Evolutionary conservation across 148 eudicot genomes (phyloP), one percentile per base, ranked within the genome.

Genomic region (Polygonum maritimum): DNA sequence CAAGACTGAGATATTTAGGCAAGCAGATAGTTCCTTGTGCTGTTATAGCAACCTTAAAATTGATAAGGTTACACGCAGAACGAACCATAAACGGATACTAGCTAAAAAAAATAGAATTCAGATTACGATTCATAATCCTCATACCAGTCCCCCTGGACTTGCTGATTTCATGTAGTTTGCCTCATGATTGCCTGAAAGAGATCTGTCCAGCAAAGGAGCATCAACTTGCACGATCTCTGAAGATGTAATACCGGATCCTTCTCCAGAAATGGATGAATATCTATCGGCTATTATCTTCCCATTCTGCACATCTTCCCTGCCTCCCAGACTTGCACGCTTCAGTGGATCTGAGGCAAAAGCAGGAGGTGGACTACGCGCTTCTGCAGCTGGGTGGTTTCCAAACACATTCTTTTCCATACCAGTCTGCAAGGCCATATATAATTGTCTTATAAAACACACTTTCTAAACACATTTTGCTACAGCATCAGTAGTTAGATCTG

Each of bases 361-460:
- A 80, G 92, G 89, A 78, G 91, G 97, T 22, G 91, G 87, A 62
- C 83, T 77, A 77, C 87, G 92, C 41, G 83, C 39, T 49, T 86
- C 98, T 11, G 80, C 81, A 74, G 89, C 93, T 65, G 90, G 93
- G 85, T 90, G 89, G 75, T 88, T 92, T 54, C 98, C 98, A 69
- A 92, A 92, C 58, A 92, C 84, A 75, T 90, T 92, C 82, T 91
- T 94, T 83, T 94, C 95, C 76, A 89, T 70, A 67, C 97, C 97
- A 84, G 90, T 88, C 98, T 94, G 91, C 90, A 88, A 41, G 36
- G 49, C n/a, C 21, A 44, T 44, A 44, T 44, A 44, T 44, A 44
- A 0, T 7, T 44, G 47, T 44, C 47, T 44, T 44, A 44, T 44
- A 44, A 44, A 44, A 44, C 47, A 57, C 35, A 57, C 33, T 57